Percentiles rank a stretch among this genome's conserved stretches.
These are phyloP conservation scores for Arctostaphylos glauca DNA, from an alignment of 148 eudicot genomes.

Conservation along the genomic window DNA sequence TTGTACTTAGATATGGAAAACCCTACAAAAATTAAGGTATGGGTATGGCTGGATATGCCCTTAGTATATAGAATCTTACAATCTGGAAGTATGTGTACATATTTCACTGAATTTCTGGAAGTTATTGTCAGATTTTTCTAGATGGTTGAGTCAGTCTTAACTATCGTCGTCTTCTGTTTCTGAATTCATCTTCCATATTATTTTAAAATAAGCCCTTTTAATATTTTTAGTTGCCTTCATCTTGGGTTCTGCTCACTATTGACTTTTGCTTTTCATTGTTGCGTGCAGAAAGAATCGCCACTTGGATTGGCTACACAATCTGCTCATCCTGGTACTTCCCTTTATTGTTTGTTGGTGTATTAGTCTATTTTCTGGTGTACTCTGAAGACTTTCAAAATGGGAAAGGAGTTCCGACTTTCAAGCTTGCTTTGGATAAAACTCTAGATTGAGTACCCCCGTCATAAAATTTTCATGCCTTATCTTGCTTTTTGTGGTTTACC, in stretches of 20 bases:
- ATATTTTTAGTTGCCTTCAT: background rate
- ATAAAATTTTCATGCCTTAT: background rate
- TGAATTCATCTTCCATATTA: background rate
- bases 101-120: too few species aligned
- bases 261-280: conserved; percentile 10
- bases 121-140: too few species aligned
- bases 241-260: background rate
- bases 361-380: background rate
- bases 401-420: background rate
- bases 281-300: conserved; percentile 85
- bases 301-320: conserved; percentile 77
- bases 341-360: background rate
- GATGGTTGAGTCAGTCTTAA: too few species aligned
- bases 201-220: background rate
- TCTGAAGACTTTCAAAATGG: background rate
- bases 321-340: conserved; percentile 82
- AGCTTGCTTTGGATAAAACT: background rate
- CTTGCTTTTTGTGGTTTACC: background rate
- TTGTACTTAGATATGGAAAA: too few species aligned
- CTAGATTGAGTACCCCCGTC: background rate
- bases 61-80: too few species aligned
- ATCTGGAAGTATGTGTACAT: too few species aligned
- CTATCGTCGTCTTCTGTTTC: too few species aligned
- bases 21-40: too few species aligned
- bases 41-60: too few species aligned